Evolutionary conservation across 345 rosid genomes (phyloP).

Genomic region (Dimocarpus longan): DNA sequence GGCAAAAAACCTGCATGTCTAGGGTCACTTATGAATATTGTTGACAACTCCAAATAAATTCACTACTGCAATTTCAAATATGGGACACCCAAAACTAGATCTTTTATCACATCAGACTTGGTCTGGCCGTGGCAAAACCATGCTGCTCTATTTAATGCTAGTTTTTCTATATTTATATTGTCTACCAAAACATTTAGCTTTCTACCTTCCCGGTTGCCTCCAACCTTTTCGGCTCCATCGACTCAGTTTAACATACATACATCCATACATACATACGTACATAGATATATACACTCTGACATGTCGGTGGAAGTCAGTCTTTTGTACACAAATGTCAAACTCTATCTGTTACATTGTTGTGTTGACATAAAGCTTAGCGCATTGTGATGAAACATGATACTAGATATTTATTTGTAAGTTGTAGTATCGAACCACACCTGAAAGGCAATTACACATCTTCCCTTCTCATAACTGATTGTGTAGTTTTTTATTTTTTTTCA

Average conservation of each 20-base stretch:
- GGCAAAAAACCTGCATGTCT: neutral
- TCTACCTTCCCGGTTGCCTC: too few species aligned
- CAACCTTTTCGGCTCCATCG: too few species aligned
- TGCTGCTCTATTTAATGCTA: neutral
- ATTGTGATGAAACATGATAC: neutral
- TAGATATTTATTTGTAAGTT: neutral
- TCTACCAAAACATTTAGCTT: neutral
- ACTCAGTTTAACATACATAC: too few species aligned
- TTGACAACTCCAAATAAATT: neutral
- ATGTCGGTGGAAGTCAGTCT: neutral
- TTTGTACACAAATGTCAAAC: neutral
- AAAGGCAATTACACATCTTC: neutral
- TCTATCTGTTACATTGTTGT: neutral
- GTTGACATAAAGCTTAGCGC: neutral
- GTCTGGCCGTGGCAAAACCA: neutral
- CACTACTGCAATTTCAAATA: too few species aligned
- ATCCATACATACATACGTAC: too few species aligned
- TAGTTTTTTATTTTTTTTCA: too few species aligned
- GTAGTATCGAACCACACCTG: neutral
- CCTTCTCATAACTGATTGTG: too few species aligned
- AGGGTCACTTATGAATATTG: neutral
- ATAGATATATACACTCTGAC: neutral
- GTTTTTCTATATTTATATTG: too few species aligned
- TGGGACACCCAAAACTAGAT: too few species aligned
- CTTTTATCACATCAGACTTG: neutral